These are phyloP conservation scores for Phytophthora capsici DNA, from an alignment of 352 stramenopile species.

Conservation along the genomic window DNA sequence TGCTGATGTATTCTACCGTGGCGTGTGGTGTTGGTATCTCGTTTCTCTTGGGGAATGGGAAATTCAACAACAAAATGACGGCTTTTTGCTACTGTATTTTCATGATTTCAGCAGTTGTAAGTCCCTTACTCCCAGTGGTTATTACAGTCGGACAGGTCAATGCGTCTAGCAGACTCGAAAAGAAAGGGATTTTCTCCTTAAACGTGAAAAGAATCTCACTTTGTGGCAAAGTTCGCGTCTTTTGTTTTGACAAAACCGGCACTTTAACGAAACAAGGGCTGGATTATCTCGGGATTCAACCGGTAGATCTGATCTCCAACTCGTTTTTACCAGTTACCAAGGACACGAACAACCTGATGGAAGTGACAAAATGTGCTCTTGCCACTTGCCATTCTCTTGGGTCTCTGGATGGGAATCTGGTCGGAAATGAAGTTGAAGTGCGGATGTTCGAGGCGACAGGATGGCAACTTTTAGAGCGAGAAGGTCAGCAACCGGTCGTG, in stretches of 20 bases:
- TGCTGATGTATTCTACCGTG: constrained; percentile 69
- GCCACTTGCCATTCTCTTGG: constrained; percentile 76
- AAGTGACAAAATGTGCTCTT: constrained; percentile 42
- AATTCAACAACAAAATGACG: constrained; percentile 61
- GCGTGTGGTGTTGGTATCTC: constrained; percentile 48
- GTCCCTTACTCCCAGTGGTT: constrained; percentile 78
- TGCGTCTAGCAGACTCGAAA: constrained; percentile 59
- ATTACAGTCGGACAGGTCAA: constrained; percentile 82
- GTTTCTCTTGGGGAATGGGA: constrained; percentile 55
- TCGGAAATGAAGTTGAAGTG: constrained; percentile 83
- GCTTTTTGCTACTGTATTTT: constrained; percentile 68
- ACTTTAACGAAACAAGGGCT: constrained; percentile 87
- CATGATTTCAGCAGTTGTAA: constrained; percentile 62
- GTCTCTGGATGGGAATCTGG: constrained; percentile 49
- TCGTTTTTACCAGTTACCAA: constrained; percentile 28
- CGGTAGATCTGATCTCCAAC: constrained; percentile 18
- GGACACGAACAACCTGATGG: constrained; percentile 8
- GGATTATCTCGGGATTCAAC: constrained; percentile 57
- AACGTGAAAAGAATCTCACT: constrained; percentile 77
- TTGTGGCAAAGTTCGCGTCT: constrained; percentile 82
- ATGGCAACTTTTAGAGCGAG: constrained; percentile 44
- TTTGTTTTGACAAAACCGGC: constrained; percentile 90
- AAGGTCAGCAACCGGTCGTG: constrained; percentile 22
- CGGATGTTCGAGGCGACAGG: constrained; percentile 67
- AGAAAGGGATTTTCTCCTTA: constrained; percentile 67